Evolutionary conservation across 352 stramenopile genomes (phyloP).

Genomic region (Phytophthora fragariae): DNA sequence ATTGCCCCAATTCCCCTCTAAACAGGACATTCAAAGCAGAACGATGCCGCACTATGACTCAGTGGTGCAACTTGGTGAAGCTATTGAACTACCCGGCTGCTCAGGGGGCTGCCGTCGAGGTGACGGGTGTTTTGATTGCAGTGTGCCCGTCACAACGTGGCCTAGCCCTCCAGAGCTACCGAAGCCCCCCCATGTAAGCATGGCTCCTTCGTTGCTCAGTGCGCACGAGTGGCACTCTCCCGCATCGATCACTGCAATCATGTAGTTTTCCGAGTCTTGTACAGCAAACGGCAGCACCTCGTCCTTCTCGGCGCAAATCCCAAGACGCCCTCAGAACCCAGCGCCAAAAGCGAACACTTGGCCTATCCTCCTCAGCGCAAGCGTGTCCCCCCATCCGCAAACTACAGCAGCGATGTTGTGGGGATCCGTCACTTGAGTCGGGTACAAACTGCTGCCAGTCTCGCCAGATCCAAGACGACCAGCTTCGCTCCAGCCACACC

Average conservation of each 20-base stretch:
- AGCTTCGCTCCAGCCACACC: constrained; percentile 89
- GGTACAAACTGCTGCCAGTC: constrained; percentile 67
- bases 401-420: constrained; percentile 60
- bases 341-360: constrained; percentile 78
- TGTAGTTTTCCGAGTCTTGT: constrained; percentile 38
- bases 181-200: constrained; percentile 91
- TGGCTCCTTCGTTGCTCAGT: constrained; percentile 60
- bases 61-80: too few relatives aligned
- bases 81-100: too few relatives aligned
- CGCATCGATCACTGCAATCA: constrained; percentile 64
- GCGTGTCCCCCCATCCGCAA: constrained; percentile 85
- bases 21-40: too few relatives aligned
- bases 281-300: constrained; percentile 61
- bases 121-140: too few relatives aligned
- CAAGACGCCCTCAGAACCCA: constrained; percentile 82
- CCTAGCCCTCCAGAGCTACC: constrained; percentile 83
- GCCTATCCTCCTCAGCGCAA: constrained; percentile 63
- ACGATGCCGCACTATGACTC: too few relatives aligned
- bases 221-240: constrained; percentile 86
- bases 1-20: too few relatives aligned
- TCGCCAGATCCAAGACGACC: constrained; percentile 84
- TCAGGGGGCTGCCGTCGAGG: too few relatives aligned
- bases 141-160: too few relatives aligned
- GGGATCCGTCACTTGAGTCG: constrained; percentile 62
- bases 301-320: constrained; percentile 68